phyloP scores from a whole-genome alignment of 2,329 filamentous ascomycete genomes.

The Aspergillus fijiensis region DNA sequence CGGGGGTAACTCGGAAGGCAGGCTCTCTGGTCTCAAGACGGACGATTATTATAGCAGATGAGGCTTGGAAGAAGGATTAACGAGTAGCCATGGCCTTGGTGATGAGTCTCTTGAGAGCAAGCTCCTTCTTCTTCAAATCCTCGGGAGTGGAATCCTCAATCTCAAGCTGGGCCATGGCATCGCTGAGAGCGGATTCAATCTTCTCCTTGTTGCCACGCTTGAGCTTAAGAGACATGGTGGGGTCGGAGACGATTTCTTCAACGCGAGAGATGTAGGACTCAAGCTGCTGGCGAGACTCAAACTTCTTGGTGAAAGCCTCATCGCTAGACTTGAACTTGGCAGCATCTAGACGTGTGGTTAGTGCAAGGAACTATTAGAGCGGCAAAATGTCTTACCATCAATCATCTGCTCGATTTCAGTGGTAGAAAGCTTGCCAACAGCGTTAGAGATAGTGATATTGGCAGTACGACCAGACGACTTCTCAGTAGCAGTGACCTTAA shows the following conservation, averaged over 20 bases:
- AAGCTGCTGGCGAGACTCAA: conserved; percentile 98
- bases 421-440: conserved; percentile 94
- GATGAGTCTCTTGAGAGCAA: conserved; percentile 93
- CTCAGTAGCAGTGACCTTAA: conserved; percentile 98
- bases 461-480: conserved; percentile 96
- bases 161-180: conserved; percentile 97
- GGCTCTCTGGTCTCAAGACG: background rate
- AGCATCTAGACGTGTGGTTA: conserved; percentile 60
- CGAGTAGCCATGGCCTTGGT: conserved; percentile 97
- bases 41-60: background rate
- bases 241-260: conserved; percentile 98
- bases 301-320: conserved; percentile 98
- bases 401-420: conserved; percentile 98
- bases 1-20: conserved; percentile 40
- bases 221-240: conserved; percentile 90
- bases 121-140: conserved; percentile 99
- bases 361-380: background rate
- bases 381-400: conserved; percentile 56
- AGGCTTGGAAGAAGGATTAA: conserved; percentile 52
- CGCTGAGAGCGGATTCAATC: conserved; percentile 94
- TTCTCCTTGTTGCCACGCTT: conserved; percentile 99
- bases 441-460: conserved; percentile 99
- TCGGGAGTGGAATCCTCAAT: conserved; percentile 87
- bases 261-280: conserved; percentile 98
- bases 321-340: conserved; percentile 99